Evolutionary conservation across 257 asterid genomes (phyloP).

Genomic region (Jacaranda mimosifolia): DNA sequence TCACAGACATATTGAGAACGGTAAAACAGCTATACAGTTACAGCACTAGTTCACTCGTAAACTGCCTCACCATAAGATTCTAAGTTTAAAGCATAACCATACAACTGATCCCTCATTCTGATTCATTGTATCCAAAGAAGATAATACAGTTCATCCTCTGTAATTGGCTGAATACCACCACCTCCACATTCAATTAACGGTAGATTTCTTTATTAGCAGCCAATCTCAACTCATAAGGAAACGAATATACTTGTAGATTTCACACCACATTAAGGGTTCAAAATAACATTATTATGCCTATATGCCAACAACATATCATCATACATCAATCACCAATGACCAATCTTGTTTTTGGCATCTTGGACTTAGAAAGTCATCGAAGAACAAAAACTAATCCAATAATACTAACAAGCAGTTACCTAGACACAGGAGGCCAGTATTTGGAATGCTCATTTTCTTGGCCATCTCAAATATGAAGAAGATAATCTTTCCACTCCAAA

Average conservation of each 20-base stretch:
- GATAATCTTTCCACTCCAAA: constrained; percentile 70
- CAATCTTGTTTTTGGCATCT: not conserved
- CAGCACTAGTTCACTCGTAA: not conserved
- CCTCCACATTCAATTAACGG: not conserved
- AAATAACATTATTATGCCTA: not conserved
- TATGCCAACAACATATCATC: not conserved
- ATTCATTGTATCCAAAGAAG: not conserved
- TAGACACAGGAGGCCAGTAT: constrained; percentile 55
- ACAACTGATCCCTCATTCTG: not conserved
- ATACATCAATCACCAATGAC: not conserved
- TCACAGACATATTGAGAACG: not conserved
- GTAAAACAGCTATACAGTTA: not conserved
- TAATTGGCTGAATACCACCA: not conserved
- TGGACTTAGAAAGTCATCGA: not conserved
- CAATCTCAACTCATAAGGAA: not conserved
- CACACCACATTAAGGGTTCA: not conserved
- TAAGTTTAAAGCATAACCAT: not conserved
- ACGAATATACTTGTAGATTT: not conserved
- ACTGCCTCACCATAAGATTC: not conserved
- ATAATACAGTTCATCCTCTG: not conserved
- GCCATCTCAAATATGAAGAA: constrained; percentile 48
- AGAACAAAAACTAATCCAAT: not conserved
- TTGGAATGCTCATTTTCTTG: constrained; percentile 32
- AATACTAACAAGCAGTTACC: constrained; percentile 30
- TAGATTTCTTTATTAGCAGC: not conserved